phyloP scores from a whole-genome alignment of 768 basidiomycete genomes.

The Antrodiella citrinella region DNA sequence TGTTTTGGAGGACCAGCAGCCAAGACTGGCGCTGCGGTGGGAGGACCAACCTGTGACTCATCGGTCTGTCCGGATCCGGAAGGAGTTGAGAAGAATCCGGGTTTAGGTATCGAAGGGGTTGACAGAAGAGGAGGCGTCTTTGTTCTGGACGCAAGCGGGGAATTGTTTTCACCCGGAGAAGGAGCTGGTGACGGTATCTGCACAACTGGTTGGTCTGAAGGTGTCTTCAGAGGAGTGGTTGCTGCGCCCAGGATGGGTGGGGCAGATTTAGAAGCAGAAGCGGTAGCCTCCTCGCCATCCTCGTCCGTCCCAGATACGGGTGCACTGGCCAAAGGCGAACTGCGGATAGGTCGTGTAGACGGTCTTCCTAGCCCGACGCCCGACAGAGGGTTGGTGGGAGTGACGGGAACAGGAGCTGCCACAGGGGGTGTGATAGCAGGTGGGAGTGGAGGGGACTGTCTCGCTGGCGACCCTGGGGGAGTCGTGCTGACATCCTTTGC shows the following conservation, averaged over 20 bases:
- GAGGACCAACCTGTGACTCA: not conserved
- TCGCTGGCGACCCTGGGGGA: conserved; percentile 53
- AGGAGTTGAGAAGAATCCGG: no score
- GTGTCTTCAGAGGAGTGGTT: not conserved
- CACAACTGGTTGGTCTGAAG: conserved; percentile 4
- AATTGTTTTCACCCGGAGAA: conserved; percentile 5
- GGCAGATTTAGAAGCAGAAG: not conserved
- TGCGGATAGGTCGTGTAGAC: conserved; percentile 60
- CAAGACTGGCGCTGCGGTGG: not conserved
- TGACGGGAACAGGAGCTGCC: conserved; percentile 13
- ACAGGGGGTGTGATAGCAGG: conserved; percentile 20
- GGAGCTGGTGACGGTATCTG: conserved; percentile 3
- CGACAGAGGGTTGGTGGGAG: conserved; percentile 28
- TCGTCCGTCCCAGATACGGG: conserved; percentile 37
- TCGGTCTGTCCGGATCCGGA: no score
- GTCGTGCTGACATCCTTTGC: conserved; percentile 43
- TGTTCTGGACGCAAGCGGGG: conserved; percentile 27
- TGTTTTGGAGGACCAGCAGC: no score
- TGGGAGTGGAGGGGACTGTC: conserved; percentile 21
- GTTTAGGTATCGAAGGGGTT: conserved; percentile 6
- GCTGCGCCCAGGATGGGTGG: not conserved
- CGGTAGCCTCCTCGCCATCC: conserved; percentile 22
- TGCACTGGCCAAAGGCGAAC: conserved; percentile 63
- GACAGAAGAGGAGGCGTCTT: conserved; percentile 41
- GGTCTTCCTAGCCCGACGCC: conserved; percentile 50